Conservation (phyloP, 371 early-diverging fungal genomes). For the Mortierella polycephala region DNA sequence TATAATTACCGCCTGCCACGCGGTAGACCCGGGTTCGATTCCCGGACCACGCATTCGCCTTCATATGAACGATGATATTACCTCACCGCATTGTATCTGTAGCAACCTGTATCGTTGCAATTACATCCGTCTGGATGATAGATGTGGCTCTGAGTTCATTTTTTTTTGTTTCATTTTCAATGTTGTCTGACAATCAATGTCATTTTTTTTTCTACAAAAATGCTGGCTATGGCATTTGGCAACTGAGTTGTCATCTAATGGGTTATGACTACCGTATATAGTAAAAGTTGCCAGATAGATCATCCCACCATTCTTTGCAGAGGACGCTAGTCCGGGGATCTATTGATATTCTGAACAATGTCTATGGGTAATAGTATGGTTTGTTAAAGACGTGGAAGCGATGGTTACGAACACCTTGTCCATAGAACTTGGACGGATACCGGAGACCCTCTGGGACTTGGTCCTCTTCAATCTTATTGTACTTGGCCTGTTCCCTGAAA, state of each 20-base stretch:
- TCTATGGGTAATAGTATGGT: conserved; percentile 70
- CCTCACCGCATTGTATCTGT: too few species aligned
- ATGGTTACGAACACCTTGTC: conserved; percentile 79
- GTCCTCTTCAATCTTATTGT: conserved; percentile 65
- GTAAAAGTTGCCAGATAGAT: too few species aligned
- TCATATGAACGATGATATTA: conserved; percentile 9
- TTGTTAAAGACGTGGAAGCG: conserved; percentile 85
- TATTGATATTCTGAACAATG: background rate
- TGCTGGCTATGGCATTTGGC: too few species aligned
- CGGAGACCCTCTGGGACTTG: conserved; percentile 64
- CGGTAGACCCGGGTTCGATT: conserved; percentile 39
- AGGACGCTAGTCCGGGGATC: too few species aligned
- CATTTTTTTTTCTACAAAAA: too few species aligned
- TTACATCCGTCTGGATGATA: conserved; percentile 9
- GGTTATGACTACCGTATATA: too few species aligned
- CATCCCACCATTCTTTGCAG: too few species aligned
- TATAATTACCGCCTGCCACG: too few species aligned
- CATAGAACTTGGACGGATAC: conserved; percentile 77
- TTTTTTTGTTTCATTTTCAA: too few species aligned
- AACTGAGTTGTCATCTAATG: too few species aligned
- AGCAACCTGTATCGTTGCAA: conserved; percentile 11
- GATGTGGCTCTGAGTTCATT: conserved; percentile 18
- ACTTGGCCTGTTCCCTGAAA: conserved; percentile 63
- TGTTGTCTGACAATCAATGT: too few species aligned
- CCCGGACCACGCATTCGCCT: conserved; percentile 27